These are phyloP conservation scores for Candida yuanshanica DNA, from an alignment of 805 yeast genomes.

Conservation along the genomic window DNA sequence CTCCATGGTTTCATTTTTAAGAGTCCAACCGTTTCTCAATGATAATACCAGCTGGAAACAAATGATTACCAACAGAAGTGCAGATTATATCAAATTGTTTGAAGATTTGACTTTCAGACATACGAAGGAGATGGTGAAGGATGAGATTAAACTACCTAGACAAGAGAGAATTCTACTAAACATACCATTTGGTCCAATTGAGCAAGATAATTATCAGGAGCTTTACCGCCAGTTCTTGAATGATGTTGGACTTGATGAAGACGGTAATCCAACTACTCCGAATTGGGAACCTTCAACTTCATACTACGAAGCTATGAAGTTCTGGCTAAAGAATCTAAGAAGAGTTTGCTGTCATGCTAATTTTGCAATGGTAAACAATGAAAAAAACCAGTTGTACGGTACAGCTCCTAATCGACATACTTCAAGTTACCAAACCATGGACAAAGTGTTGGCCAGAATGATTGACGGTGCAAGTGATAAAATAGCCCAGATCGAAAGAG, in stretches of 20 bases:
- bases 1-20: slow-evolving; percentile 63
- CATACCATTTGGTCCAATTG: slow-evolving; percentile 75
- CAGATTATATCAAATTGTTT: slow-evolving; percentile 49
- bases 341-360: slow-evolving; percentile 83
- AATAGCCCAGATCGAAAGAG: slow-evolving; percentile 43
- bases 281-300: slow-evolving; percentile 43
- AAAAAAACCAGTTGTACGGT: background rate
- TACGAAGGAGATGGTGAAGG: slow-evolving; percentile 74
- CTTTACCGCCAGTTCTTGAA: slow-evolving; percentile 52
- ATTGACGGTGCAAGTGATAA: slow-evolving; percentile 48
- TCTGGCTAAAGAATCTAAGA: slow-evolving; percentile 65
- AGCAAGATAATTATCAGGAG: slow-evolving; percentile 75
- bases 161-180: slow-evolving; percentile 68
- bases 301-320: slow-evolving; percentile 44
- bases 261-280: slow-evolving; percentile 41
- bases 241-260: slow-evolving; percentile 45
- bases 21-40: slow-evolving; percentile 53
- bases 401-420: background rate
- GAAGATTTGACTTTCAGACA: slow-evolving; percentile 61
- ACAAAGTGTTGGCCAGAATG: slow-evolving; percentile 64
- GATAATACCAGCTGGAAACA: slow-evolving; percentile 15
- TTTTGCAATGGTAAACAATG: background rate
- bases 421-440: slow-evolving; percentile 43
- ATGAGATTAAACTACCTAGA: slow-evolving; percentile 72
- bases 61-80: slow-evolving; percentile 6